A percentile compares a stretch with the other conserved stretches of the same genome.
Conservation (phyloP, 495 filamentous ascomycete genomes). For the Cercophora sp. region DNA sequence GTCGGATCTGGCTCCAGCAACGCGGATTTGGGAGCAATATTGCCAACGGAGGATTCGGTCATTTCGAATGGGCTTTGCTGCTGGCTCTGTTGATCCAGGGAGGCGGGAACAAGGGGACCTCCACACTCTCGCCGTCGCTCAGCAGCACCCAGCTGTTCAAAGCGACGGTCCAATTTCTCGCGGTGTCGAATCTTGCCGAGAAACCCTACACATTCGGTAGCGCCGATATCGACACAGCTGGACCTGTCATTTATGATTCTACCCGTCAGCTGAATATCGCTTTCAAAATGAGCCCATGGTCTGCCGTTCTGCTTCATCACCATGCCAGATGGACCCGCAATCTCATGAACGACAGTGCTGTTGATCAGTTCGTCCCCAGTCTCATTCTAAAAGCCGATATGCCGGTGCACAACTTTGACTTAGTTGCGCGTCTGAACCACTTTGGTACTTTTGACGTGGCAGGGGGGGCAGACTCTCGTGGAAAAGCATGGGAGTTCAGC, state of each 20-base stretch:
- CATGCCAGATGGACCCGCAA: constrained; percentile 67
- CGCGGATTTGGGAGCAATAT: constrained; percentile 69
- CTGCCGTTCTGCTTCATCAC: constrained; percentile 63
- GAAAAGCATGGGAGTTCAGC: constrained; percentile 32
- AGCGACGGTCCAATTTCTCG: constrained; percentile 77
- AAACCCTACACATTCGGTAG: constrained; percentile 57
- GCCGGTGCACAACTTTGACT: constrained; percentile 68
- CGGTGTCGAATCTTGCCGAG: constrained; percentile 60
- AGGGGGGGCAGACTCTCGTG: constrained; percentile 26
- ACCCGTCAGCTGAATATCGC: constrained; percentile 71
- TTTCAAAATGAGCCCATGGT: constrained; percentile 89
- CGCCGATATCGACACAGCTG: constrained; percentile 30
- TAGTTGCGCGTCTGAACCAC: constrained; percentile 37
- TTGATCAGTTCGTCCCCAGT: constrained; percentile 75
- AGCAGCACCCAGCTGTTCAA: constrained; percentile 95
- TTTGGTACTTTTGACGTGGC: constrained; percentile 14
- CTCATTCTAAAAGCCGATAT: constrained; percentile 74
- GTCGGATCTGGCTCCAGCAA: constrained; percentile 83
- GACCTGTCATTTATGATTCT: constrained; percentile 62
- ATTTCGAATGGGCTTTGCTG: constrained; percentile 82
- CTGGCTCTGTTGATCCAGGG: constrained; percentile 77
- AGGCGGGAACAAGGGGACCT: constrained; percentile 63
- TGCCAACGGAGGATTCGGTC: constrained; percentile 79
- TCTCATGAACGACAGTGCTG: constrained; percentile 67
- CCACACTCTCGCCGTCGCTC: constrained; percentile 70